These are phyloP conservation scores for Huntiella abstrusa DNA, from an alignment of 2,329 filamentous ascomycete species.

Conservation along the genomic window DNA sequence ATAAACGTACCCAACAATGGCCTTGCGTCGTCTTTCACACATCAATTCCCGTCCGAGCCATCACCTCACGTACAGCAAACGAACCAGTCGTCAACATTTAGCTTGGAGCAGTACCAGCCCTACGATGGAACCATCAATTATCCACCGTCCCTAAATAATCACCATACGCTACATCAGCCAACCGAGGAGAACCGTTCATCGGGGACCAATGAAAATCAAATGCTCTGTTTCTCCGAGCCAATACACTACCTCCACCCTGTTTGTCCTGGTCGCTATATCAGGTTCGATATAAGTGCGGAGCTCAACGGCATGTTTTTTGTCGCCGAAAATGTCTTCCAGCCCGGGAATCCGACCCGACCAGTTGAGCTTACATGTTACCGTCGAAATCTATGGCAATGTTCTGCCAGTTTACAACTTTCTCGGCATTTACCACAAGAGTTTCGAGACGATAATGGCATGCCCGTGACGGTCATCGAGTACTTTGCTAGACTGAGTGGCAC, in stretches of 20 bases:
- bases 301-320: conserved; percentile 80
- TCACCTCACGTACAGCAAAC: neutral
- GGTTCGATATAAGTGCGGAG: conserved; percentile 52
- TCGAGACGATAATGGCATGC: conserved; percentile 16
- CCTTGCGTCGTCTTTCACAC: too few species aligned
- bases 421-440: conserved; percentile 7
- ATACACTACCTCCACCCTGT: conserved; percentile 41
- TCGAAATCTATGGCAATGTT: conserved; percentile 87
- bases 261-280: conserved; percentile 41
- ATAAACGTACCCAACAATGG: too few species aligned
- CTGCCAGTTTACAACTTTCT: conserved; percentile 56
- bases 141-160: neutral
- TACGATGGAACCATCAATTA: conserved; percentile 42
- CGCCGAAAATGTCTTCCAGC: conserved; percentile 59
- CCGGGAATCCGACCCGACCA: conserved; percentile 36
- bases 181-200: conserved; percentile 27
- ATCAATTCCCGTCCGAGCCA: too few species aligned
- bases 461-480: conserved; percentile 57
- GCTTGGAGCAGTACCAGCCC: conserved; percentile 14
- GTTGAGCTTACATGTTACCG: conserved; percentile 88
- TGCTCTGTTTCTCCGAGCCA: conserved; percentile 54
- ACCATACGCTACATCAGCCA: conserved; percentile 18
- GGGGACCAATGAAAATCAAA: conserved; percentile 45
- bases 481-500: conserved; percentile 68
- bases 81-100: neutral